Conservation (phyloP, 495 filamentous ascomycete genomes). For the Bryoglossum gracile region DNA sequence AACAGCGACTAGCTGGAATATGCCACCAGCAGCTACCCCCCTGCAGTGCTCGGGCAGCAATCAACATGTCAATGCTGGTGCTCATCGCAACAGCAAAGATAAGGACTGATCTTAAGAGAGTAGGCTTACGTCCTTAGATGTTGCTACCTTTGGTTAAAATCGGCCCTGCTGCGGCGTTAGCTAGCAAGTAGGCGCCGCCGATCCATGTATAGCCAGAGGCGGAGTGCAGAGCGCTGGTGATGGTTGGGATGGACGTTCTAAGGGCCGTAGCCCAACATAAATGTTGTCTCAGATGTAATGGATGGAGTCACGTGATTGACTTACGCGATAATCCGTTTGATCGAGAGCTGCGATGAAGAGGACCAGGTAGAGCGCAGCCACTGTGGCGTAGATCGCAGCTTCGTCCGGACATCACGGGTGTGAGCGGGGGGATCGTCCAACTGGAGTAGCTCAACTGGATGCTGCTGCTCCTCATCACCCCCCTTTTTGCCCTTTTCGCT, state of each 20-base stretch:
- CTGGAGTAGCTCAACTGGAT: constrained; percentile 10
- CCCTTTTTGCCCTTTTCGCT: no score
- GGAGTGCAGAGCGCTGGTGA: constrained; percentile 48
- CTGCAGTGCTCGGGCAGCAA: constrained; percentile 65
- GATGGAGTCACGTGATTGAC: no score
- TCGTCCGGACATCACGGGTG: constrained; percentile 24
- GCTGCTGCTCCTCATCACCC: no score
- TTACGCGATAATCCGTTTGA: constrained; percentile 56
- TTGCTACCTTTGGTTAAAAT: constrained; percentile 47
- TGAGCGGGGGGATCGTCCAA: constrained; percentile 16
- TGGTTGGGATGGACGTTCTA: constrained; percentile 53
- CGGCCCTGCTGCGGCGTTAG: constrained; percentile 35
- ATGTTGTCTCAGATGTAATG: no score
- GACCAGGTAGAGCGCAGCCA: constrained; percentile 27
- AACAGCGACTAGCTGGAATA: neutral
- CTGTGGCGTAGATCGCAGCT: constrained; percentile 25
- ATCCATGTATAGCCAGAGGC: constrained; percentile 60
- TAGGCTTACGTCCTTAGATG: constrained; percentile 72
- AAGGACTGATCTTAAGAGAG: constrained; percentile 54
- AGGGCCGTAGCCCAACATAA: no score
- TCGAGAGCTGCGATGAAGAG: constrained; percentile 45
- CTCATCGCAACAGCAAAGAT: constrained; percentile 56
- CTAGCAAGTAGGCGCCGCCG: constrained; percentile 53
- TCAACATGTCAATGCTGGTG: constrained; percentile 59
- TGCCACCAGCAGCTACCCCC: constrained; percentile 44